A percentile compares a stretch with the other conserved stretches of the same genome.
Conservation (phyloP, 2,329 filamentous ascomycete species). For the Aspergillus luchuensis region DNA sequence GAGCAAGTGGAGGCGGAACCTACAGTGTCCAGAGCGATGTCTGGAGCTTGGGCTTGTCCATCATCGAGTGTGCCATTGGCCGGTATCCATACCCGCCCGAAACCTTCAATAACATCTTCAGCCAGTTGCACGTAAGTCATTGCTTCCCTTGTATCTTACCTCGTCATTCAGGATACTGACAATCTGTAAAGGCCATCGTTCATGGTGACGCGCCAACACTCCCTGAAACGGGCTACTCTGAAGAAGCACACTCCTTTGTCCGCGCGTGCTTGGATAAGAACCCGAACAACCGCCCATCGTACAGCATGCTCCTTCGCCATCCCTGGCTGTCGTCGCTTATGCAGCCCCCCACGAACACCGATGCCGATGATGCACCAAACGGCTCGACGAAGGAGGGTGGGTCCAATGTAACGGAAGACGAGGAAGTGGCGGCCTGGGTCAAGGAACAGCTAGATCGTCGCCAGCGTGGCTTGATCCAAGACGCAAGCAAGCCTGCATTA, state of each 20-base stretch:
- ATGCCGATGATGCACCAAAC: constrained; percentile 39
- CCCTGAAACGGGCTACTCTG: constrained; percentile 75
- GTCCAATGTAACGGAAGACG: constrained; percentile 61
- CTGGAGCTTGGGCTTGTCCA: constrained; percentile 90
- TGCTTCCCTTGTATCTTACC: neutral
- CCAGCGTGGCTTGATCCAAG: constrained; percentile 58
- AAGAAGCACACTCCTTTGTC: constrained; percentile 82
- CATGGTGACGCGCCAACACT: constrained; percentile 93
- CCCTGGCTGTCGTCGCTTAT: constrained; percentile 79
- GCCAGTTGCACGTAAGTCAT: constrained; percentile 85
- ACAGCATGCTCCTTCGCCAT: constrained; percentile 84
- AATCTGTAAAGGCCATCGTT: constrained; percentile 76
- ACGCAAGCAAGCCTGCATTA: constrained; percentile 71
- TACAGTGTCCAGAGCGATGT: constrained; percentile 98
- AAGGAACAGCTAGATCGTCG: constrained; percentile 68
- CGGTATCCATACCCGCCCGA: constrained; percentile 96
- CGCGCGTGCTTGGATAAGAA: constrained; percentile 88
- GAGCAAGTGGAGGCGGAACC: constrained; percentile 73
- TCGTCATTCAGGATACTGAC: neutral
- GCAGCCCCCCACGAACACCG: constrained; percentile 72
- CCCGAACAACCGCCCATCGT: constrained; percentile 88
- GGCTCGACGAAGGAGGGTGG: constrained; percentile 30
- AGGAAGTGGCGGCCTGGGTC: constrained; percentile 87
- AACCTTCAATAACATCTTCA: constrained; percentile 97
- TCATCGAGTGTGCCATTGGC: constrained; percentile 95